Conservation (phyloP, 2,329 filamentous ascomycete genomes). For the Fusarium penzigii region DNA sequence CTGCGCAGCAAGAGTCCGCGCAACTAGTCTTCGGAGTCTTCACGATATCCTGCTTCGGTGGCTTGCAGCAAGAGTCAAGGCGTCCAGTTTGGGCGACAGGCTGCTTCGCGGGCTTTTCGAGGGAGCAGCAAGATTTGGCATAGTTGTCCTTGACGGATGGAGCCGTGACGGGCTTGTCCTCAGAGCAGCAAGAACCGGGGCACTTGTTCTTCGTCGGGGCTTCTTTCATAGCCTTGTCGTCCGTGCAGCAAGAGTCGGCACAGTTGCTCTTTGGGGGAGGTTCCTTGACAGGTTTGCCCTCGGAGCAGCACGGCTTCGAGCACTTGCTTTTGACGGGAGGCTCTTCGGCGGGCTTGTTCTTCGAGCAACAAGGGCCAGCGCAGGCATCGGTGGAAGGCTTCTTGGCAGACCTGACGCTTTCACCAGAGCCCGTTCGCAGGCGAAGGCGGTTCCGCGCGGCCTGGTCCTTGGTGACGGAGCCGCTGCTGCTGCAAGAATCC, state of each 20-base stretch:
- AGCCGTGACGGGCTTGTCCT: background rate
- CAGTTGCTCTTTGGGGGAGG: background rate
- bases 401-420: conserved; percentile 7
- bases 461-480: conserved; percentile 9
- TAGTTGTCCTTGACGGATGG: background rate
- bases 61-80: conserved; percentile 9
- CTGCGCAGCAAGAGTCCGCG: conserved; percentile 7
- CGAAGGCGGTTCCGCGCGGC: conserved; percentile 11
- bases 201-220: background rate
- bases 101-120: background rate
- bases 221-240: background rate
- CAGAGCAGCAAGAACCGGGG: background rate
- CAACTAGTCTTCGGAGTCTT: background rate
- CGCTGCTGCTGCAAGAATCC: conserved; percentile 29
- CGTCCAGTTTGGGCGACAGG: background rate
- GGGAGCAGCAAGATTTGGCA: conserved; percentile 9
- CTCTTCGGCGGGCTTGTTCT: background rate
- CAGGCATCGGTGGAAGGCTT: conserved; percentile 4
- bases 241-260: background rate
- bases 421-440: conserved; percentile 12
- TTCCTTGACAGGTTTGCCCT: background rate
- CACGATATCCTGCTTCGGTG: background rate
- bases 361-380: conserved; percentile 16
- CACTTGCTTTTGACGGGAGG: background rate
- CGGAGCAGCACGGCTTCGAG: conserved; percentile 4